Evolutionary conservation across 257 asterid species (phyloP), one percentile per base, ranked within the genome.

Genomic region (Solanum ahanhuiri): DNA sequence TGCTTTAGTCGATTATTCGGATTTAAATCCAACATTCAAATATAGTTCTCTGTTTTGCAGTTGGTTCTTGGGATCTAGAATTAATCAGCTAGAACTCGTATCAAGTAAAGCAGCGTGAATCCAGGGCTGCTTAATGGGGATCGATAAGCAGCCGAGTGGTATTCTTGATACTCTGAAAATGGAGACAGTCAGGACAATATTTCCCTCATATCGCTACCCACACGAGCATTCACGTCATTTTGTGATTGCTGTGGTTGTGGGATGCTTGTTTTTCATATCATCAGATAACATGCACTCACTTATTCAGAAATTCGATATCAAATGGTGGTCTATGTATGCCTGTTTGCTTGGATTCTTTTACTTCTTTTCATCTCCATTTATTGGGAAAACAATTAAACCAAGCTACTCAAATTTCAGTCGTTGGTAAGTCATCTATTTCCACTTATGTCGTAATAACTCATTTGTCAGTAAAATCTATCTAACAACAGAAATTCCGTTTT

Each of bases 281-380:
- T 97, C 98, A 12, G 99, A 95, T 86, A 97, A 95, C 87, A 92
- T 97, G 93, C 98, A 97, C 84, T 94, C 99, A 8, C 99, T 97
- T 89, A 87, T 97, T 87, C 98, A 95, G 94, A 97, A 97, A 88
- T 87, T 97, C 94, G 94, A 97, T 88, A 87, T 95, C 41, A 97
- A 97, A 89, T 97, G 99, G 99, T 97, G 99, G 99, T 97, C 99
- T 66, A 97, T 97, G 97, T 97, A 97, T 72, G 99, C 95, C n/a
- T 97, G 99, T 87, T 91, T 97, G 95, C 96, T 97, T 69, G 99
- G 99, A 48, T 97, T 95, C 94, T 97, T 97, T 94, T 97, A 97
- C 90, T 97, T 95, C 93, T 97, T 97, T 88, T 97, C 99, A 28
- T 94, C 99, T 66, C 98, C 99, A 7, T 97, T 95, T 87, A 92